Conservation (phyloP, 2,329 filamentous ascomycete genomes). For the Phaeophleospora eucalypticola region DNA sequence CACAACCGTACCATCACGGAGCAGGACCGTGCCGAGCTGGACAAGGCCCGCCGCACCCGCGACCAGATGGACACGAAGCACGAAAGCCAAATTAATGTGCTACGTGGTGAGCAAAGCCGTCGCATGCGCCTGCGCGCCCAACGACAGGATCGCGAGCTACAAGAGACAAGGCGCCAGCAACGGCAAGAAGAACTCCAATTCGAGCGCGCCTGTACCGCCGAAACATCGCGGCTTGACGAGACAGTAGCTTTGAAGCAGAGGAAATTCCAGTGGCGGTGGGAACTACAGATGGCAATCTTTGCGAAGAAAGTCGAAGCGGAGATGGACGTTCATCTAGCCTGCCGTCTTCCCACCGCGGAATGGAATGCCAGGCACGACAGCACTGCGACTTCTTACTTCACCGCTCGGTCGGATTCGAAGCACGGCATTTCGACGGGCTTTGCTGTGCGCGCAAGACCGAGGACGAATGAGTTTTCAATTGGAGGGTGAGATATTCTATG, state of each 20-base stretch:
- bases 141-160: constrained; percentile 39
- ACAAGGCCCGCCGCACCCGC: constrained; percentile 37
- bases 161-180: constrained; percentile 33
- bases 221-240: constrained; percentile 19
- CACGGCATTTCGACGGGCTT: constrained; percentile 4
- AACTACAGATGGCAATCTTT: constrained; percentile 39
- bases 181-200: constrained; percentile 33
- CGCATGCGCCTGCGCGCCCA: constrained; percentile 34
- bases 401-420: neutral
- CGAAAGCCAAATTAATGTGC: constrained; percentile 44
- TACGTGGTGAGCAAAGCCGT: constrained; percentile 43
- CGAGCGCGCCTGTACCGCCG: constrained; percentile 28
- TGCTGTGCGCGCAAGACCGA: neutral
- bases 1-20: constrained; percentile 40
- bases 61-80: constrained; percentile 42
- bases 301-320: constrained; percentile 27
- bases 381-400: neutral
- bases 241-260: constrained; percentile 32
- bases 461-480: neutral
- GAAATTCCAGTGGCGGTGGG: constrained; percentile 36
- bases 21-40: constrained; percentile 42
- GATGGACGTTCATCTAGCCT: constrained; percentile 4
- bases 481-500: neutral
- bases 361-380: constrained; percentile 7
- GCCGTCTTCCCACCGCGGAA: constrained; percentile 13